Conservation (phyloP, 768 basidiomycete genomes). For the Polyporus arcularius region DNA sequence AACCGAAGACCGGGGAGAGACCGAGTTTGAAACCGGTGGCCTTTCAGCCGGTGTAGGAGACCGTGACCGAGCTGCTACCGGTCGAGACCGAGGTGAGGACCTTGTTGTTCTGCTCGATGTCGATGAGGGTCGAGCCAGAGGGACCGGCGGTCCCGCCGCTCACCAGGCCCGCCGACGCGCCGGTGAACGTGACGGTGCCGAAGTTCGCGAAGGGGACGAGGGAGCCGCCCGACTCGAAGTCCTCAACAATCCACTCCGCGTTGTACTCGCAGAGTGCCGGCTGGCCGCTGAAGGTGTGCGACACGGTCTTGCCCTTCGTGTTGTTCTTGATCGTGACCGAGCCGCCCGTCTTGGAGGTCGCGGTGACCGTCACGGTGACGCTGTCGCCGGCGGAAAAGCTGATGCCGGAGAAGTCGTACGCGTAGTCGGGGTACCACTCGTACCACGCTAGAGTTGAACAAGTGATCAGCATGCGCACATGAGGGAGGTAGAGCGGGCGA, state of each 20-base stretch:
- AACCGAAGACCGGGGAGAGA: too few relatives aligned
- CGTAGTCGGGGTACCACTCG: slow-evolving; percentile 37
- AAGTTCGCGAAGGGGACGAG: slow-evolving; percentile 42
- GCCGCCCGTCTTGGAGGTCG: slow-evolving; percentile 27
- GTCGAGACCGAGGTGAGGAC: slow-evolving; percentile 34
- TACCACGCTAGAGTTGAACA: slow-evolving; percentile 28
- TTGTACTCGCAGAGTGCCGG: slow-evolving; percentile 35
- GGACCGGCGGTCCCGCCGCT: slow-evolving; percentile 28
- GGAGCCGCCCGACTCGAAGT: slow-evolving; percentile 26
- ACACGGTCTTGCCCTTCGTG: slow-evolving; percentile 30
- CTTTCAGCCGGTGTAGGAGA: slow-evolving; percentile 23
- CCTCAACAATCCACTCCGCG: slow-evolving; percentile 43
- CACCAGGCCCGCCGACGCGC: slow-evolving; percentile 30
- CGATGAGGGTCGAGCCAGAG: slow-evolving; percentile 35
- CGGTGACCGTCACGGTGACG: slow-evolving; percentile 33
- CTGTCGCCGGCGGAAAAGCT: slow-evolving; percentile 30
- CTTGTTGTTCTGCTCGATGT: slow-evolving; percentile 36
- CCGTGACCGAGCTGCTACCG: slow-evolving; percentile 25
- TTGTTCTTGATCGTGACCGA: slow-evolving; percentile 31
- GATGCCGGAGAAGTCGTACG: slow-evolving; percentile 36
- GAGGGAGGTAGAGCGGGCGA: neutral
- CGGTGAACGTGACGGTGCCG: slow-evolving; percentile 39
- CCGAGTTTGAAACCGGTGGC: neutral
- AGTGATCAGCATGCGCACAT: neutral
- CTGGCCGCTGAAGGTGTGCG: slow-evolving; percentile 32